These are phyloP conservation scores for Bruguiera sexangula DNA, from an alignment of 345 rosid genomes.

Conservation along the genomic window DNA sequence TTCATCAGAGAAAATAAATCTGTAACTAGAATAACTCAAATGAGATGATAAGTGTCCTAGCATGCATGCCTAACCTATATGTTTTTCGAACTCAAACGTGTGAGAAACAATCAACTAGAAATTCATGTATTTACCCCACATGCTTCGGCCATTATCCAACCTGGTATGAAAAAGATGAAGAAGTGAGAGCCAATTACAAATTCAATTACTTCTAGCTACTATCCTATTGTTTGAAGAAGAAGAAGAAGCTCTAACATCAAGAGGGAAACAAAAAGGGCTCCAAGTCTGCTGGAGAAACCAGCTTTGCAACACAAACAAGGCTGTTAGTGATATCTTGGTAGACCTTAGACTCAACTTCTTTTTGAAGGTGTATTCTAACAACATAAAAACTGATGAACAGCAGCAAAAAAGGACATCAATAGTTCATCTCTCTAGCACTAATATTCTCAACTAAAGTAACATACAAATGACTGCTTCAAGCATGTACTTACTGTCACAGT, in stretches of 20 bases:
- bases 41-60: neutral
- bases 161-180: neutral
- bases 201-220: no score
- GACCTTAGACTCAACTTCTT: neutral
- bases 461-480: neutral
- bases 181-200: no score
- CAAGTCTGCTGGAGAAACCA: neutral
- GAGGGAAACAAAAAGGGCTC: neutral
- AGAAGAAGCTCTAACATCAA: neutral
- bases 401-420: neutral
- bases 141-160: no score
- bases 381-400: neutral
- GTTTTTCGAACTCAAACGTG: neutral
- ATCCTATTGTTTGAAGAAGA: no score
- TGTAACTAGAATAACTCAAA: neutral
- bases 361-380: neutral
- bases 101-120: no score
- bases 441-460: no score
- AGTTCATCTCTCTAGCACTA: no score
- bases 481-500: conserved; percentile 74
- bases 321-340: neutral
- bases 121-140: no score
- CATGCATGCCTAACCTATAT: neutral
- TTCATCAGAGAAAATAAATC: neutral
- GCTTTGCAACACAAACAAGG: neutral